Conservation (phyloP, 352 stramenopile genomes). For the Globisporangium canariense region DNA sequence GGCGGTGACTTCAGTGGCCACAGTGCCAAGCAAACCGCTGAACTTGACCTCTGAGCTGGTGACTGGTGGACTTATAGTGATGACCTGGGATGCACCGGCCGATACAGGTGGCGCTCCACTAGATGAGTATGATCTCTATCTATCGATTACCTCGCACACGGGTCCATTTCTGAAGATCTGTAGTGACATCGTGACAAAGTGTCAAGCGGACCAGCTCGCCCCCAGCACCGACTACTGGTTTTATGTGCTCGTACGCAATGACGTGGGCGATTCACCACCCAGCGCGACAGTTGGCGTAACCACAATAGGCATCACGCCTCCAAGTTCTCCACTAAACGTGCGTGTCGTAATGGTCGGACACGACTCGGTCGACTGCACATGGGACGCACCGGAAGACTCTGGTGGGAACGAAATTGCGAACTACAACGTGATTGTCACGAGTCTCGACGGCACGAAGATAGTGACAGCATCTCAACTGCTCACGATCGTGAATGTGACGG, state of each 20-base stretch:
- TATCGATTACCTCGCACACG: constrained; percentile 12
- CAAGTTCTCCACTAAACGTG: constrained; percentile 29
- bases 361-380: constrained; percentile 28
- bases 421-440: constrained; percentile 27
- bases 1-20: constrained; percentile 29
- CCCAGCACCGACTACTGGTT: constrained; percentile 41
- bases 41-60: constrained; percentile 12
- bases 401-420: constrained; percentile 33
- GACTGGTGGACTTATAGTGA: constrained; percentile 35
- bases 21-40: constrained; percentile 28
- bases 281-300: constrained; percentile 19
- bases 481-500: neutral
- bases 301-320: constrained; percentile 26
- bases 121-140: constrained; percentile 30
- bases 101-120: constrained; percentile 49
- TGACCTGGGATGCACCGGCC: constrained; percentile 35
- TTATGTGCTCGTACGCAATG: constrained; percentile 33
- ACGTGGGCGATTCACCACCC: constrained; percentile 28
- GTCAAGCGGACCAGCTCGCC: constrained; percentile 26
- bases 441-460: constrained; percentile 7
- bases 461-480: neutral
- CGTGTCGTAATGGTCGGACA: constrained; percentile 28
- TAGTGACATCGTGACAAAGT: constrained; percentile 19
- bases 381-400: constrained; percentile 30
- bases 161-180: constrained; percentile 26